Evolutionary conservation across 163 green algal species (phyloP).

Genomic region (Scenedesmus sp.): DNA sequence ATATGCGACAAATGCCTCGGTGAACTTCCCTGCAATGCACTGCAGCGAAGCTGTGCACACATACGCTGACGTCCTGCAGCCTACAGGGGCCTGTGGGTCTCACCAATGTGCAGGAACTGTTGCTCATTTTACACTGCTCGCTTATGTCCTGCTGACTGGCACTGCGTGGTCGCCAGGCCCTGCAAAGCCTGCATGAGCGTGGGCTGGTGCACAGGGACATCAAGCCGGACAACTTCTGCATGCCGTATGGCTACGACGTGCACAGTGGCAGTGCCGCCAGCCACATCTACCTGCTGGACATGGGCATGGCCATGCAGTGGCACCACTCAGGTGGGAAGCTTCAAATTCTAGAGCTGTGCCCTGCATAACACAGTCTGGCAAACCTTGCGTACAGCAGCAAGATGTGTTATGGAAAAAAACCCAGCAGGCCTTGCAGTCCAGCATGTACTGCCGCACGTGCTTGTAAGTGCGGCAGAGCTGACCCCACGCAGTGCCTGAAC

Average conservation of each 20-base stretch:
- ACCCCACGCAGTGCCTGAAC: background rate
- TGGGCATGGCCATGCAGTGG: constrained; percentile 48
- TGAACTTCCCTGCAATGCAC: background rate
- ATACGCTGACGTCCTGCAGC: background rate
- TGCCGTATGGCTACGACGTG: constrained; percentile 6
- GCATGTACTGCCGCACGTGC: background rate
- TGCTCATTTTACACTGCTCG: background rate
- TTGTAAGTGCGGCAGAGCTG: background rate
- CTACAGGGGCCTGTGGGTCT: no score
- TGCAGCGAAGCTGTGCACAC: background rate
- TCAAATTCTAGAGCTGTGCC: no score
- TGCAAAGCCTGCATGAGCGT: constrained; percentile 13
- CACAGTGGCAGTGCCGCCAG: background rate
- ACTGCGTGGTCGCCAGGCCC: background rate
- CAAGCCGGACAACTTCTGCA: constrained; percentile 54
- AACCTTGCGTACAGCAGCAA: no score
- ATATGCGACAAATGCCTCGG: background rate
- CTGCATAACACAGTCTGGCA: no score
- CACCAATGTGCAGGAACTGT: background rate
- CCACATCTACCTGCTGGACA: constrained; percentile 31
- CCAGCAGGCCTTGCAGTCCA: background rate
- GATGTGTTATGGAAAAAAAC: no score
- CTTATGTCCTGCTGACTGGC: background rate
- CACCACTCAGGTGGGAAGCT: constrained; percentile 8
- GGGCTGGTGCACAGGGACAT: constrained; percentile 30